A percentile compares a stretch with the other conserved stretches of the same genome.
Evolutionary conservation across 805 yeast genomes (phyloP).

Genomic region (Clavispora asparagi): DNA sequence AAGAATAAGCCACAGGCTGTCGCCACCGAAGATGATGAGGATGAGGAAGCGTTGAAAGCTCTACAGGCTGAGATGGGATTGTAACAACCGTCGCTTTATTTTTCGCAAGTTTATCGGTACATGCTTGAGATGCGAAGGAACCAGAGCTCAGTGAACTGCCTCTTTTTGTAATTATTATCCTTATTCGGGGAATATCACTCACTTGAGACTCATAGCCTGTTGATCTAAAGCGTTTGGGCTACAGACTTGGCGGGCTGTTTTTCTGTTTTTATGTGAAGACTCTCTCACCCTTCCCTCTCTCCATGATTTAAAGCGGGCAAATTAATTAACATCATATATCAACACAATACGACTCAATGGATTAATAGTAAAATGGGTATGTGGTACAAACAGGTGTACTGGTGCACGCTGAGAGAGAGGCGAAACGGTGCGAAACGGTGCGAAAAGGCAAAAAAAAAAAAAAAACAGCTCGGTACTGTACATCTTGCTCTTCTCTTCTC

Average conservation of each 20-base stretch:
- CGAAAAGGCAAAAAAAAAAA: neutral
- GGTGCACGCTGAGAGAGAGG: neutral
- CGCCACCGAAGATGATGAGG: conserved; percentile 58
- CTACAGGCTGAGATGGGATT: conserved; percentile 85
- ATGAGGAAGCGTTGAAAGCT: conserved; percentile 74
- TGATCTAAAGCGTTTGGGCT: too few species aligned
- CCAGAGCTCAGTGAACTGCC: neutral
- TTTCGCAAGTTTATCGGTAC: neutral
- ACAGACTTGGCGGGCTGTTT: neutral
- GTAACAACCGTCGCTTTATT: conserved; percentile 19
- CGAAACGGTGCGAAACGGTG: neutral
- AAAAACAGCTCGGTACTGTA: neutral
- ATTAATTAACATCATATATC: neutral
- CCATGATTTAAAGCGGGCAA: neutral
- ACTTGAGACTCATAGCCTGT: too few species aligned
- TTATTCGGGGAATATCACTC: neutral
- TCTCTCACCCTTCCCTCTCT: neutral
- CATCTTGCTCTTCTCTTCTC: neutral
- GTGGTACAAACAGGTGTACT: neutral
- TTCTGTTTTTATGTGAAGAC: neutral
- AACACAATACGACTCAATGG: neutral
- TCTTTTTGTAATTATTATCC: neutral
- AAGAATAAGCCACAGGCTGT: conserved; percentile 35
- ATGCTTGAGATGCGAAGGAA: neutral
- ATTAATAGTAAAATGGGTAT: neutral